Conservation (phyloP, 176 grass and related monocot species). For the Aegilops sharonensis region DNA sequence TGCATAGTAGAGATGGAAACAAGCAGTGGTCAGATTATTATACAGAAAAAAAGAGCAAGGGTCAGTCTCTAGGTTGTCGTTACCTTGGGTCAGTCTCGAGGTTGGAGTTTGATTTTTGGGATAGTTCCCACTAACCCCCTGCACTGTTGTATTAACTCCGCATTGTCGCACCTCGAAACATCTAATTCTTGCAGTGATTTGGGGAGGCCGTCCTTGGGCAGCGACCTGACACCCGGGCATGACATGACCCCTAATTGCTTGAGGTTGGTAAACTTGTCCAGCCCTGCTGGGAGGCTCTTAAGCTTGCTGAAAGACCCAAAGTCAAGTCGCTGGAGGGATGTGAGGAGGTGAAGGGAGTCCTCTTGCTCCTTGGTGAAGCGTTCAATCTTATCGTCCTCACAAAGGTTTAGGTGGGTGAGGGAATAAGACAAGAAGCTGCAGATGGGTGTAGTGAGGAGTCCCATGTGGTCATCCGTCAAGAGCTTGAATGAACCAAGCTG, state of each 20-base stretch:
- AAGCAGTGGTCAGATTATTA: too few species aligned
- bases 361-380: constrained; percentile 6
- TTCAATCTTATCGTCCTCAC: accelerated
- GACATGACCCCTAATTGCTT: accelerated
- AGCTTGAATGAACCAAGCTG: too few species aligned
- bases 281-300: background rate
- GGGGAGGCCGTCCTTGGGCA: background rate
- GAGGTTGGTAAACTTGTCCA: background rate
- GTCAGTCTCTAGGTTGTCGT: background rate
- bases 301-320: background rate
- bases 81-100: background rate
- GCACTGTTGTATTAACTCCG: background rate
- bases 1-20: too few species aligned
- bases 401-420: accelerated
- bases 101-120: accelerated
- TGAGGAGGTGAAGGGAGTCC: background rate
- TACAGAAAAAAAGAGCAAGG: too few species aligned
- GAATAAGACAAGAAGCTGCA: background rate
- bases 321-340: background rate
- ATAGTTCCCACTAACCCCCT: background rate
- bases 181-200: background rate
- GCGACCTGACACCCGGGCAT: background rate
- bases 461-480: too few species aligned
- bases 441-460: too few species aligned
- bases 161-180: accelerated